Base-by-base conservation (phyloP, 345 rosid species). In the Eucalyptus cladocalyx region DNA sequence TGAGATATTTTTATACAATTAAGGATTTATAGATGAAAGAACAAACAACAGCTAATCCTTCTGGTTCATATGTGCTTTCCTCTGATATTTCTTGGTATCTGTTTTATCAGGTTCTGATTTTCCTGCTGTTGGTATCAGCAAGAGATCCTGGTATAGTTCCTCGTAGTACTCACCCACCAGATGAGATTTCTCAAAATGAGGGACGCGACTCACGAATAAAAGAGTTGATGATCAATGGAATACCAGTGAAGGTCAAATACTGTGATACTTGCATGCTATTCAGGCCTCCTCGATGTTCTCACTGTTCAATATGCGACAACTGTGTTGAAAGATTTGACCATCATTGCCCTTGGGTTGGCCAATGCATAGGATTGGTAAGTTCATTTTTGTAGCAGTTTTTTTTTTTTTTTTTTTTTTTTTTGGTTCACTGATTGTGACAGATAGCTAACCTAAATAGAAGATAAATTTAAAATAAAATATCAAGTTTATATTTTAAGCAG, bases 301-400 rank as follows among this genome's bases (percentile, higher is more conserved):
- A 98, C 92, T 98, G 99, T 90, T 97, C 99, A 4, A 96, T 95
- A 92, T 98, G 99, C 90, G 95, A 98, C 89, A 98, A 97, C 92
- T 98, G 99, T 80, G 98, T 98, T n/a, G 94, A 98, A 87, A 96
- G 94, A 89, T 98, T 97, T 86, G 99, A 98, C 88, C 99, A 98
- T 89, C 99, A 98, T 91, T 98, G 99, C 93, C 99, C 99, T 93
- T 98, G 99, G 99, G 98, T 98, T 94, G 99, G 99, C 88, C 99
- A 98, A 87, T 98, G 99, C 92, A 95, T 98, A 88, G 99, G 99
- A 93, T 88, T 94, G 97, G 99, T 98, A 96, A 94, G 90, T 32
- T 54, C 67, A 54, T 91, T 88, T 86, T 87, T 26, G 19, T 18
- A 26, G 88, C 67, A 88, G 50, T 56, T 24, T 56, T 56, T 76